Conservation (phyloP, 1,139 yeast species). For the Suhomyces ambrosiae region DNA sequence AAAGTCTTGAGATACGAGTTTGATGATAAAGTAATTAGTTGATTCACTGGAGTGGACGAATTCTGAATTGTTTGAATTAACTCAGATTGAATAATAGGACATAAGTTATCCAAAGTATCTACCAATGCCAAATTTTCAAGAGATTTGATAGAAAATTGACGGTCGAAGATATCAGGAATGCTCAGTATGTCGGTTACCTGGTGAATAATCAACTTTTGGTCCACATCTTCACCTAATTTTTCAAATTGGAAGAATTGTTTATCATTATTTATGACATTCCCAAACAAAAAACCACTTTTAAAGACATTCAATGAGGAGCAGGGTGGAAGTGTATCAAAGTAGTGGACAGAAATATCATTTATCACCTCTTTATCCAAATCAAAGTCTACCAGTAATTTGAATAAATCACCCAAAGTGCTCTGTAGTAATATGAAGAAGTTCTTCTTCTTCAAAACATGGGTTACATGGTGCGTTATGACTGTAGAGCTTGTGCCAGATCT, state of each 20-base stretch:
- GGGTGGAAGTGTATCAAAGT: slow-evolving; percentile 75
- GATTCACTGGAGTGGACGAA: slow-evolving; percentile 41
- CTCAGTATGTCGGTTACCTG: slow-evolving; percentile 1
- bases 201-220: slow-evolving; percentile 5
- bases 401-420: slow-evolving; percentile 73
- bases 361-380: slow-evolving; percentile 44
- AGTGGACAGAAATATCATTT: slow-evolving; percentile 37
- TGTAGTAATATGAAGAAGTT: slow-evolving; percentile 76
- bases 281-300: slow-evolving; percentile 75
- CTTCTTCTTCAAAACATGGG: slow-evolving; percentile 61
- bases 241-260: slow-evolving; percentile 76
- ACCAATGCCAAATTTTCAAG: slow-evolving; percentile 63
- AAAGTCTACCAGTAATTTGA: slow-evolving; percentile 58
- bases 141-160: slow-evolving; percentile 16
- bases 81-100: slow-evolving; percentile 60
- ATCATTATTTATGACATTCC: slow-evolving; percentile 63
- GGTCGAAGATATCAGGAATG: slow-evolving; percentile 1
- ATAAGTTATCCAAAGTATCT: slow-evolving; percentile 53
- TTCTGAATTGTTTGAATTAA: slow-evolving; percentile 39
- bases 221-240: slow-evolving; percentile 54
- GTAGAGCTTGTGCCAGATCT: slow-evolving; percentile 33
- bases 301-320: slow-evolving; percentile 60
- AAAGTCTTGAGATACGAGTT: slow-evolving; percentile 51
- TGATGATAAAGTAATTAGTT: slow-evolving; percentile 32
- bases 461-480: slow-evolving; percentile 55